Conservation (phyloP, 2,329 filamentous ascomycete species). For the Decorospora gaudefroyi region DNA sequence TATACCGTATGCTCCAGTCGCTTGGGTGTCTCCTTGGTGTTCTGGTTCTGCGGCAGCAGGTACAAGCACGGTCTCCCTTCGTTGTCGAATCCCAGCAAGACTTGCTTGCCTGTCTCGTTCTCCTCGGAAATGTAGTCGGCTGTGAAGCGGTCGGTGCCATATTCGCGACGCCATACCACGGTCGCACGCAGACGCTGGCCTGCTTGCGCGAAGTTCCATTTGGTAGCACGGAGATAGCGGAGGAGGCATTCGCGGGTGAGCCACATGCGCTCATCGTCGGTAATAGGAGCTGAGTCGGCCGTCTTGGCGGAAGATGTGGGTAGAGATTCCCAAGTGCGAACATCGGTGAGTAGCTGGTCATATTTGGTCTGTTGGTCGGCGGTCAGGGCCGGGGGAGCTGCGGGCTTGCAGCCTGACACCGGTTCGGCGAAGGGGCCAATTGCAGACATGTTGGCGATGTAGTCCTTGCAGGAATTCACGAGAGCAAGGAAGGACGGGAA, state of each 20-base stretch:
- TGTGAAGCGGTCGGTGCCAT: conserved; percentile 74
- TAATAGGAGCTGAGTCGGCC: conserved; percentile 65
- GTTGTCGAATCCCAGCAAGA: conserved; percentile 85
- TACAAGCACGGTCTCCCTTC: conserved; percentile 87
- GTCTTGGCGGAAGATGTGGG: conserved; percentile 65
- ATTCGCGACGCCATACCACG: conserved; percentile 86
- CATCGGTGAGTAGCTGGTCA: conserved; percentile 70
- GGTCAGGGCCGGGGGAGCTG: conserved; percentile 64
- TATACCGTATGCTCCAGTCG: conserved; percentile 94
- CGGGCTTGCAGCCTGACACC: conserved; percentile 60
- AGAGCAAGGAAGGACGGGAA: too few species aligned
- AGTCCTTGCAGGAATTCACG: too few species aligned
- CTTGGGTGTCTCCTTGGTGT: conserved; percentile 81
- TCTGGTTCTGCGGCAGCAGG: conserved; percentile 86
- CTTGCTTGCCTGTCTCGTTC: conserved; percentile 95
- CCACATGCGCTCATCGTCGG: conserved; percentile 83
- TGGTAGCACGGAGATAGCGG: conserved; percentile 89
- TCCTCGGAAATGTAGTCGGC: conserved; percentile 88
- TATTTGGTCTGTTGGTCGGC: conserved; percentile 83
- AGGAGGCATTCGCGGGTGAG: conserved; percentile 89
- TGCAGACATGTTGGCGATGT: conserved; percentile 29
- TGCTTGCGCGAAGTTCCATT: conserved; percentile 77
- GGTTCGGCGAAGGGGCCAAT: conserved; percentile 44
- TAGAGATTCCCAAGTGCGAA: conserved; percentile 71
- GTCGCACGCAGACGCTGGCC: conserved; percentile 80